Percentiles rank a stretch among this genome's conserved stretches.
phyloP scores from a whole-genome alignment of 345 rosid genomes.

The Lepidium sativum region DNA sequence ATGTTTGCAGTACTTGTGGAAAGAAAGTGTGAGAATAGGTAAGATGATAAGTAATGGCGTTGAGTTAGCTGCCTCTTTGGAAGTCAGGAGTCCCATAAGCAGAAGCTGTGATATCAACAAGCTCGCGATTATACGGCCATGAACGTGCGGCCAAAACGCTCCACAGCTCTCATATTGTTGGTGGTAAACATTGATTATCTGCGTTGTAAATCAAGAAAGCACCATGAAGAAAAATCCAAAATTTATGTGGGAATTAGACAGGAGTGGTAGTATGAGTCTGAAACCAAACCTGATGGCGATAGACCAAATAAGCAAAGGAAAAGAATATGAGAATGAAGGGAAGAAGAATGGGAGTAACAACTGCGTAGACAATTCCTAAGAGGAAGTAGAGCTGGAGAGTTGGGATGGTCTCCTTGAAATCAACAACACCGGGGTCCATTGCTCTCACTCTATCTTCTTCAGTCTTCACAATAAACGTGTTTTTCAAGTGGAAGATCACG shows the following conservation, averaged over 20 bases:
- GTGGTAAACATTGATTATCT: constrained; percentile 89
- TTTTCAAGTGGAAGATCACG: constrained; percentile 86
- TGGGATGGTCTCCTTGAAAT: constrained; percentile 80
- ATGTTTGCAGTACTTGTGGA: constrained; percentile 87
- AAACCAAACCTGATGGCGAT: constrained; percentile 83
- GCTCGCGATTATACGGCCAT: constrained; percentile 75
- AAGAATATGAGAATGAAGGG: constrained; percentile 88
- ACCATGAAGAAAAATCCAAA: background rate
- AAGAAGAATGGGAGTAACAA: constrained; percentile 88
- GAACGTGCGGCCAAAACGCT: constrained; percentile 98
- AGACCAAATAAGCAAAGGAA: constrained; percentile 84
- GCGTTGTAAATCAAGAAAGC: constrained; percentile 19
- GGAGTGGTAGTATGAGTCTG: background rate
- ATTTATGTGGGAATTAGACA: background rate
- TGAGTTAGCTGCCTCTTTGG: constrained; percentile 84
- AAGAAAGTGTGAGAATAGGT: constrained; percentile 67
- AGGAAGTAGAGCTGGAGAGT: constrained; percentile 89
- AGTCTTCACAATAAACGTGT: constrained; percentile 85
- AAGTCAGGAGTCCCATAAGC: constrained; percentile 75
- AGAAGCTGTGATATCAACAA: constrained; percentile 84
- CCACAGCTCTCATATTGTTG: constrained; percentile 92
- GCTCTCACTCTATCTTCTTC: constrained; percentile 75
- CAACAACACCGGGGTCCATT: constrained; percentile 81
- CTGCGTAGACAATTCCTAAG: constrained; percentile 89
- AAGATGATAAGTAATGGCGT: constrained; percentile 75